Conservation (phyloP, 805 yeast genomes). For the Maudiozyma bulderi region DNA sequence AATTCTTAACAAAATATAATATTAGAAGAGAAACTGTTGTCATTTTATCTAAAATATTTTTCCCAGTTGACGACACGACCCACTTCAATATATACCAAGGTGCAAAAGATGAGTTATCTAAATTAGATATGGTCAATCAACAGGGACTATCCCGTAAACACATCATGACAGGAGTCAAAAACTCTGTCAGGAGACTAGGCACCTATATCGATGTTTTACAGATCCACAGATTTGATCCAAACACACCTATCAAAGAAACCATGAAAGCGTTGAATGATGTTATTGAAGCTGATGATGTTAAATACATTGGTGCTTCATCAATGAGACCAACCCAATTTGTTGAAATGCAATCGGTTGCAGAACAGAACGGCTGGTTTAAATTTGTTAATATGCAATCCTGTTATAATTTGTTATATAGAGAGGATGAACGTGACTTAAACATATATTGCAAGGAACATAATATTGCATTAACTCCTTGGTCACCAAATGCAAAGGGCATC, state of each 20-base stretch:
- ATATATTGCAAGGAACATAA: constrained; percentile 42
- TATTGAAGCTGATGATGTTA: constrained; percentile 30
- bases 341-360: constrained; percentile 45
- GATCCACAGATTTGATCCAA: constrained; percentile 42
- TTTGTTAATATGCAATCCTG: constrained; percentile 49
- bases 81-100: background rate
- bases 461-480: constrained; percentile 51
- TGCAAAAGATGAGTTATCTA: background rate
- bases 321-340: constrained; percentile 50
- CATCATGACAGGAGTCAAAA: constrained; percentile 36
- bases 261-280: constrained; percentile 43
- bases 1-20: constrained; percentile 40
- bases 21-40: constrained; percentile 47
- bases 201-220: constrained; percentile 41
- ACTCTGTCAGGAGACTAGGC: constrained; percentile 37
- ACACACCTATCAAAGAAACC: constrained; percentile 39
- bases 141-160: constrained; percentile 39
- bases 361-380: constrained; percentile 31
- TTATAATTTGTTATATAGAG: constrained; percentile 46
- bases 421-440: constrained; percentile 55
- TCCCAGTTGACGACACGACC: constrained; percentile 22
- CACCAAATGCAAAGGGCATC: constrained; percentile 47
- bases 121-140: constrained; percentile 26
- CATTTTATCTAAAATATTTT: constrained; percentile 40
- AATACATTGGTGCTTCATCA: constrained; percentile 39